These are phyloP conservation scores for Mucor ambiguus DNA, from an alignment of 371 early-diverging fungal species.

Conservation along the genomic window DNA sequence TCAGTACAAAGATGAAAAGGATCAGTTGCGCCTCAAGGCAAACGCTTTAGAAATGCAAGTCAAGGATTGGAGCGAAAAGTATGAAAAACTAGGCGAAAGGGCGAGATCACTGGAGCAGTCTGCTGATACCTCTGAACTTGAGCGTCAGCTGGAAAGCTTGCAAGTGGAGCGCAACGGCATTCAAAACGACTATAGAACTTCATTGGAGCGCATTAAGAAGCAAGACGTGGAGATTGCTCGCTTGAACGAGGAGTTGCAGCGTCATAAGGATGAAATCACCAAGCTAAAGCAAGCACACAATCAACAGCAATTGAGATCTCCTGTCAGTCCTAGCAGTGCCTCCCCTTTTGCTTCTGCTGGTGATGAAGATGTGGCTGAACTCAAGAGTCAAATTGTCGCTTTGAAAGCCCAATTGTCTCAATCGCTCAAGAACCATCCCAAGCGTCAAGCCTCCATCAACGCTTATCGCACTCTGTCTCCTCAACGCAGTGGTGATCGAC, in stretches of 20 bases:
- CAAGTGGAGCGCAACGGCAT: constrained; percentile 53
- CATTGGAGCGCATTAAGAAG: constrained; percentile 60
- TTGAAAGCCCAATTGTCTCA: constrained; percentile 57
- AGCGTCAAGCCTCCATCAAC: constrained; percentile 44
- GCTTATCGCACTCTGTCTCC: constrained; percentile 46
- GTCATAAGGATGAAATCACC: constrained; percentile 73
- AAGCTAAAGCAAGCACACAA: constrained; percentile 52
- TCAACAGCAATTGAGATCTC: constrained; percentile 13
- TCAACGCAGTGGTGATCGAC: constrained; percentile 31
- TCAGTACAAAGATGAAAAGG: constrained; percentile 72
- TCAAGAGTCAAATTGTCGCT: constrained; percentile 54
- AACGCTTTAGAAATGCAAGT: constrained; percentile 67
- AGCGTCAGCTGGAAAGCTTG: constrained; percentile 59
- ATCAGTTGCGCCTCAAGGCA: constrained; percentile 56
- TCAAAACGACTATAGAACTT: constrained; percentile 51
- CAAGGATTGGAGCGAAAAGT: constrained; percentile 71
- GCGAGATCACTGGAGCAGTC: constrained; percentile 50
- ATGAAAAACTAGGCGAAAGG: constrained; percentile 56
- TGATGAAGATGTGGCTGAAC: constrained; percentile 45
- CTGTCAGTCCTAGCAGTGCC: constrained; percentile 23
- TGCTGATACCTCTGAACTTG: constrained; percentile 55
- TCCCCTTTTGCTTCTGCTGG: constrained; percentile 18
- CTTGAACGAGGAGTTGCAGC: constrained; percentile 59
- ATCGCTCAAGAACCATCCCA: constrained; percentile 40
- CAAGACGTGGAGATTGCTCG: constrained; percentile 70